phyloP scores from a whole-genome alignment of 2,329 filamentous ascomycete genomes.

The Pestalotiopsis sp. region DNA sequence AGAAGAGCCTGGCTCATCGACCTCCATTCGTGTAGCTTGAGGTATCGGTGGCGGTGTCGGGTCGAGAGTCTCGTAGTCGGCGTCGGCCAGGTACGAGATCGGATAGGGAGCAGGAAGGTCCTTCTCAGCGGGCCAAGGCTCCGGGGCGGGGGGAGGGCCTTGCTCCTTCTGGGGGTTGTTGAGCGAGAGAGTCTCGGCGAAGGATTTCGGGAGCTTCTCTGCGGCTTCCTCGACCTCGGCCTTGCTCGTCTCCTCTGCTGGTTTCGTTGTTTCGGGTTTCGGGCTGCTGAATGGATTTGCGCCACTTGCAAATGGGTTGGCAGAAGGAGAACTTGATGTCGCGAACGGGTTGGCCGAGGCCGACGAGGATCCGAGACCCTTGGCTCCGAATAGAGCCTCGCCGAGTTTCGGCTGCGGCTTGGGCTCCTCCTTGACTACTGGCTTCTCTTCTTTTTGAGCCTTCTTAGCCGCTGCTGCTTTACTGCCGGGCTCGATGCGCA shows the following conservation, averaged over 20 bases:
- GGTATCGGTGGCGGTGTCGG: constrained; percentile 55
- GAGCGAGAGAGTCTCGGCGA: constrained; percentile 77
- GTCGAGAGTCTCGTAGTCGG: constrained; percentile 88
- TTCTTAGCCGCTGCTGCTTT: constrained; percentile 29
- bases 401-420: constrained; percentile 55
- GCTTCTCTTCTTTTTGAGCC: constrained; percentile 36
- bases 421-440: constrained; percentile 32
- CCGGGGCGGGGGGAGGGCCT: constrained; percentile 45
- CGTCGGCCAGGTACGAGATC: constrained; percentile 78
- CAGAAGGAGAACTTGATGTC: constrained; percentile 38
- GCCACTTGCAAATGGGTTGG: constrained; percentile 65
- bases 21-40: constrained; percentile 51
- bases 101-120: constrained; percentile 74
- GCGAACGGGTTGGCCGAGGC: constrained; percentile 65
- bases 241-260: constrained; percentile 33
- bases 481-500: constrained; percentile 49
- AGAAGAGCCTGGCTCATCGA: constrained; percentile 34
- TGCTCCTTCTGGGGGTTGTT: constrained; percentile 55
- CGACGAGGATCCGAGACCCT: constrained; percentile 40
- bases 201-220: constrained; percentile 57
- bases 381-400: constrained; percentile 71
- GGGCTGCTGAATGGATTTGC: constrained; percentile 49
- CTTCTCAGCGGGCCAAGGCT: constrained; percentile 76
- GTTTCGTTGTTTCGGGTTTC: constrained; percentile 19
- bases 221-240: constrained; percentile 28